Evolutionary conservation across 306 rosid species (phyloP), one percentile per base, ranked within the genome.

Genomic region (Cajanus cajan): DNA sequence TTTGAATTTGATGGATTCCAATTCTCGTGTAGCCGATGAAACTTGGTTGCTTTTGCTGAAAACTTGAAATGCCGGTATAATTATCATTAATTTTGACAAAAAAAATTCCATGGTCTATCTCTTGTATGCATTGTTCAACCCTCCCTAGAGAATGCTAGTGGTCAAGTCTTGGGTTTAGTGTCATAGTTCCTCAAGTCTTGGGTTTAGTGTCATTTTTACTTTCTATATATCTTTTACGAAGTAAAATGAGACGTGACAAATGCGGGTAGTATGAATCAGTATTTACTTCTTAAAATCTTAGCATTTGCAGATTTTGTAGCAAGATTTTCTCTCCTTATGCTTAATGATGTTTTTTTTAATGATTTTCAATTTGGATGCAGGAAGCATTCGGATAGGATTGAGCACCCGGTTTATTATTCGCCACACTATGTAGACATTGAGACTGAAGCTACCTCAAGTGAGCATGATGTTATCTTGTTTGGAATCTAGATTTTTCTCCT

Each of bases 321-420:
- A 47, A 61, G 19, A 16, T 55, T 67, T 39, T 76, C 21, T 36
- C 0, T 76, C n/a, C n/a, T 58, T 16, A 41, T 13, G 45, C 24
- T 48, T 64, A n/a, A 55, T 45, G 33, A 5, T 37, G 25, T 70
- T 63, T 22, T 19, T 8, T n/a, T 68, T 50, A 31, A 37, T 69
- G 22, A 10, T 14, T 39, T 62, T 68, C 33, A 18, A 68, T 54
- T 76, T 63, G 28, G 47, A 19, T 77, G 68, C 89, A 94, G 98
- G 86, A 94, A 85, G 83, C 79, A 83, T 75, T 61, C 65, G 3
- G 90, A 90, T 5, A 88, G 93, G 84, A 69, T 66, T 10, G 94
- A 94, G 41, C 82, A 70, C 12, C 70, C 79, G 2, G 48, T 62
- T 34, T 75, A 76, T 62, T 85, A 73, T 76, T 48, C 91, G 45